These are phyloP conservation scores for Neopestalotiopsis sp. DNA, from an alignment of 2,329 filamentous ascomycete species.

Conservation along the genomic window DNA sequence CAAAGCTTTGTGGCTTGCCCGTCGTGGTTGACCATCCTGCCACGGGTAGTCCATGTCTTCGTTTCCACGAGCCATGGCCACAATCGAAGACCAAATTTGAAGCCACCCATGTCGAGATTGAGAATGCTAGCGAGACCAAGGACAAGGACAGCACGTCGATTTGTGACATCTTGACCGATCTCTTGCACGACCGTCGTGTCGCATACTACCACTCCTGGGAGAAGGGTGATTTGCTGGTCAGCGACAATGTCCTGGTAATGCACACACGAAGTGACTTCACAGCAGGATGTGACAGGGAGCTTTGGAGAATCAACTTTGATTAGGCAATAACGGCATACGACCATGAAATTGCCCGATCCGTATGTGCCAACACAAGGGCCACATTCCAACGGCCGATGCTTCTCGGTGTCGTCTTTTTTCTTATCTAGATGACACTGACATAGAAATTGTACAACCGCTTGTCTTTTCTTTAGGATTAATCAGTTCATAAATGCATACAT, in stretches of 20 bases:
- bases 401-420: too few relatives aligned
- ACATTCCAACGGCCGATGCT: too few relatives aligned
- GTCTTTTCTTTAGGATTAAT: too few relatives aligned
- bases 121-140: slow-evolving; percentile 19
- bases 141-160: slow-evolving; percentile 38
- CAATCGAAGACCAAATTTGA: slow-evolving; percentile 56
- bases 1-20: slow-evolving; percentile 47
- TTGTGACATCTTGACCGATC: slow-evolving; percentile 45
- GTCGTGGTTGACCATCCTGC: slow-evolving; percentile 51
- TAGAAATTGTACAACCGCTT: too few relatives aligned
- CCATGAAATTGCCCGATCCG: too few relatives aligned
- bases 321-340: slow-evolving; percentile 26
- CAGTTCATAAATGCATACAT: too few relatives aligned
- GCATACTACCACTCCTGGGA: slow-evolving; percentile 59
- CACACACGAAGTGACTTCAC: slow-evolving; percentile 55
- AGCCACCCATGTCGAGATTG: slow-evolving; percentile 37
- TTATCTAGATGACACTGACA: too few relatives aligned
- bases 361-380: too few relatives aligned
- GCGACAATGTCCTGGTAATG: slow-evolving; percentile 56
- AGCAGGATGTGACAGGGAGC: slow-evolving; percentile 48
- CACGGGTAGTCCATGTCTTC: slow-evolving; percentile 52
- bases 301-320: slow-evolving; percentile 59
- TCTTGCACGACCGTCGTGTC: slow-evolving; percentile 56
- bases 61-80: slow-evolving; percentile 62
- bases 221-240: slow-evolving; percentile 59